Base-by-base conservation (phyloP, 371 early-diverging fungal species). In the Choanephora cucurbitarum region DNA sequence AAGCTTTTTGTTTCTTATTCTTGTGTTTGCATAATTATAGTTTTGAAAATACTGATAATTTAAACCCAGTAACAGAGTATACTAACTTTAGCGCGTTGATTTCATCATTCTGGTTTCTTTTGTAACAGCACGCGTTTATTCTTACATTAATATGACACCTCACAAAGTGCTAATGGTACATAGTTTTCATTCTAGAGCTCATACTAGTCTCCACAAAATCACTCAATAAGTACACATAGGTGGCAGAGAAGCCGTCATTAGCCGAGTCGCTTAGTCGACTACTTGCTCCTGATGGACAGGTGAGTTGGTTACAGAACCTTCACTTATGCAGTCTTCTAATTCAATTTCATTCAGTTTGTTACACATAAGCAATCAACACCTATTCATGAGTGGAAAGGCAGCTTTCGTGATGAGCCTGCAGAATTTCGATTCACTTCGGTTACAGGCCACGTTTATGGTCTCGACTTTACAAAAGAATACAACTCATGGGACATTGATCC, bases 231-330 rank as follows among this genome's bases (percentile, higher is more conserved):
- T 23, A 6, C 1, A 13, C 7, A 17, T 39, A 51, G 81, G 83
- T 90, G 56, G 91, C 91, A 39, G 91, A 90, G 68, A 90, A 91
- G 71, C 91, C 91, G 22, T 85, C 87, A 22, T 72, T 91, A 18
- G 89, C 90, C 5, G 88, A 87, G 60, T 57, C 86, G 0, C 75
- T 91, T 8, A 69, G 83, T 44, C 70, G 74, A 33, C 52, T 85
- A 46, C 56, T 90, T 13, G 80, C 83, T 10, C 71, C 72, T 10
- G 64, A 67, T 18, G 73, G 73, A 3, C 69, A 68, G 47, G 76
- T 80, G 70, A 63, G 47, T 37, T 24, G n/a, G 1, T 6, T 14
- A 45, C 0, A 39, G n/a, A n/a, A n/a, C n/a, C n/a, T n/a, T n/a
- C n/a, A 31, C 31, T n/a, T 15, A 41, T 19, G 17, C 11, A 9